A percentile compares a stretch with the other conserved stretches of the same genome.
Evolutionary conservation across 148 eudicot genomes (phyloP).

Genomic region (Nepenthes mirabilis): DNA sequence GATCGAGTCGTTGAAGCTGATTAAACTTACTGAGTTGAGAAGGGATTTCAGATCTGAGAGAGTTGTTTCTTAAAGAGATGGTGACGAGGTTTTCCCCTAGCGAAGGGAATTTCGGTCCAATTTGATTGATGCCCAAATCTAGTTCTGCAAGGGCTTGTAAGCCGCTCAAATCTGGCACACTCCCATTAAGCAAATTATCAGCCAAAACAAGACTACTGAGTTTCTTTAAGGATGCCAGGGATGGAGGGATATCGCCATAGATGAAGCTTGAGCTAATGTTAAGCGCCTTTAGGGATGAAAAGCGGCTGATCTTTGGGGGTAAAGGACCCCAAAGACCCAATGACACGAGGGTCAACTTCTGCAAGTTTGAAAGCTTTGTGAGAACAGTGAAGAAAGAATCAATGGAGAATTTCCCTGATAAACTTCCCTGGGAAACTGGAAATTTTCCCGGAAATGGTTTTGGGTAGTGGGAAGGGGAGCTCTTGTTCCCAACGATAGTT

Average conservation of each 20-base stretch:
- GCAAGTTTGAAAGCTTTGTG: slow-evolving; percentile 56
- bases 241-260: slow-evolving; percentile 45
- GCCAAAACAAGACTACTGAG: slow-evolving; percentile 35
- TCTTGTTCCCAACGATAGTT: slow-evolving; percentile 61
- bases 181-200: slow-evolving; percentile 64
- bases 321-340: slow-evolving; percentile 79
- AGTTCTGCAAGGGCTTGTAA: slow-evolving; percentile 41
- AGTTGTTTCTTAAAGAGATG: slow-evolving; percentile 43
- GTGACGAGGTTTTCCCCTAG: slow-evolving; percentile 33
- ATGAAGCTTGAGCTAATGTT: slow-evolving; percentile 76
- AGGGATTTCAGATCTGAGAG: slow-evolving; percentile 52
- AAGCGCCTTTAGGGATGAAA: slow-evolving; percentile 47
- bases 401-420: slow-evolving; percentile 45
- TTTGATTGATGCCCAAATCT: slow-evolving; percentile 52
- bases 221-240: slow-evolving; percentile 28
- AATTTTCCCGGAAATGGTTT: slow-evolving; percentile 6
- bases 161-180: slow-evolving; percentile 46
- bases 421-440: slow-evolving; percentile 19
- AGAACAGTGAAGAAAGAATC: slow-evolving; percentile 62
- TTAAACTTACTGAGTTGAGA: slow-evolving; percentile 18
- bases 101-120: slow-evolving; percentile 65
- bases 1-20: slow-evolving; percentile 44
- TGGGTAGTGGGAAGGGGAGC: slow-evolving; percentile 21
- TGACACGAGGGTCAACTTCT: slow-evolving; percentile 48
- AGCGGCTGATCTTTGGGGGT: slow-evolving; percentile 41